Conservation (phyloP, 768 basidiomycete species). For the Lactarius quietus region DNA sequence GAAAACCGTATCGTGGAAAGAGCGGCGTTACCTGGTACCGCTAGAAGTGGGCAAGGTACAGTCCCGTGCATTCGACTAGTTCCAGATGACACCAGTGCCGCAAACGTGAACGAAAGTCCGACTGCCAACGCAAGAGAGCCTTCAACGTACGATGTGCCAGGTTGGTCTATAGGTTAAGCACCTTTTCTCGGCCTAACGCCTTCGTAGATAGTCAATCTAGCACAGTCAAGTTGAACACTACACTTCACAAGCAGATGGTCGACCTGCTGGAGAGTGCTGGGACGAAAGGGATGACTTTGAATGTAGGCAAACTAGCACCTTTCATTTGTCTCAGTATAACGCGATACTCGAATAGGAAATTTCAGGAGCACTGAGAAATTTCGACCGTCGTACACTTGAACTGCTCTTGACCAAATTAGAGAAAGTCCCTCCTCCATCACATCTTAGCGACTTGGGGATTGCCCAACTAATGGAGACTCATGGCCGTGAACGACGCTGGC, state of each 20-base stretch:
- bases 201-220: conserved; percentile 3
- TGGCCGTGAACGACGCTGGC: conserved; percentile 82
- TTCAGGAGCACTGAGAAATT: conserved; percentile 55
- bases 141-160: conserved; percentile 29
- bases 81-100: conserved; percentile 37
- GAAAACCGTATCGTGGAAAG: conserved; percentile 72
- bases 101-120: conserved; percentile 13
- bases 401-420: conserved; percentile 70
- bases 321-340: background rate
- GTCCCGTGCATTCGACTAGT: conserved; percentile 69
- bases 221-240: conserved; percentile 53
- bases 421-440: conserved; percentile 58
- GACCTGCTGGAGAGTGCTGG: conserved; percentile 68
- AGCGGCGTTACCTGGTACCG: conserved; percentile 61
- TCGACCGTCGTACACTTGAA: conserved; percentile 82
- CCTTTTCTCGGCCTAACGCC: background rate
- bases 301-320: conserved; percentile 40
- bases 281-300: conserved; percentile 65
- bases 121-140: conserved; percentile 14
- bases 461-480: conserved; percentile 73
- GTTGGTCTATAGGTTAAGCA: conserved; percentile 29
- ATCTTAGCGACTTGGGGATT: conserved; percentile 69
- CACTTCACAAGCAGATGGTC: conserved; percentile 79
- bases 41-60: conserved; percentile 39
- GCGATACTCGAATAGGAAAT: conserved; percentile 49